A percentile compares a stretch with the other conserved stretches of the same genome.
phyloP scores from a whole-genome alignment of 176 grass and related monocot species.

The Eleusine coracana region DNA sequence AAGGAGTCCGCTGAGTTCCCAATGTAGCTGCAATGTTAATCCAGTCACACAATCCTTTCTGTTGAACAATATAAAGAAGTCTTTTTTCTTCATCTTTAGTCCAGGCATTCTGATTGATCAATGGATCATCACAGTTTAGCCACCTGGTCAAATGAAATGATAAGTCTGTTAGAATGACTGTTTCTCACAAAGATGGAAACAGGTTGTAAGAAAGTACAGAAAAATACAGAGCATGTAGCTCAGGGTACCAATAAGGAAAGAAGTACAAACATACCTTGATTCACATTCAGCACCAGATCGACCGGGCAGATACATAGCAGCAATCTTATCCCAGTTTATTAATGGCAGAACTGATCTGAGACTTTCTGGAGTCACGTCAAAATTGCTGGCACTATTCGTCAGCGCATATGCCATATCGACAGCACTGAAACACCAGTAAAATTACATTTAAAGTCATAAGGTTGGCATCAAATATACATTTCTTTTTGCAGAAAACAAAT shows the following conservation, averaged over 20 bases:
- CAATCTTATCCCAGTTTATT: constrained; percentile 81
- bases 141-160: constrained; percentile 58
- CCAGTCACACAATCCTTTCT: constrained; percentile 87
- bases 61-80: constrained; percentile 82
- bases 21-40: constrained; percentile 72
- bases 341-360: constrained; percentile 74
- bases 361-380: constrained; percentile 69
- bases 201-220: background rate
- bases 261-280: constrained; percentile 68
- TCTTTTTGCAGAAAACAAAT: constrained; percentile 26
- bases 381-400: constrained; percentile 33
- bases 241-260: background rate
- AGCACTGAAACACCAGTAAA: constrained; percentile 44
- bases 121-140: constrained; percentile 86
- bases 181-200: constrained; percentile 24
- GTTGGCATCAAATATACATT: constrained; percentile 8
- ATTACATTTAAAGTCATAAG: constrained; percentile 27
- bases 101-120: constrained; percentile 80
- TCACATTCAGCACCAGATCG: constrained; percentile 83
- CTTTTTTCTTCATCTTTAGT: constrained; percentile 76
- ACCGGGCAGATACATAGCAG: constrained; percentile 79
- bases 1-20: constrained; percentile 83
- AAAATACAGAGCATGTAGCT: constrained; percentile 5
- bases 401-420: constrained; percentile 63
- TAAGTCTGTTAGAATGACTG: constrained; percentile 17